Base-by-base conservation (phyloP, 345 rosid species). In the thale cress (Arabidopsis thaliana) region DNA sequence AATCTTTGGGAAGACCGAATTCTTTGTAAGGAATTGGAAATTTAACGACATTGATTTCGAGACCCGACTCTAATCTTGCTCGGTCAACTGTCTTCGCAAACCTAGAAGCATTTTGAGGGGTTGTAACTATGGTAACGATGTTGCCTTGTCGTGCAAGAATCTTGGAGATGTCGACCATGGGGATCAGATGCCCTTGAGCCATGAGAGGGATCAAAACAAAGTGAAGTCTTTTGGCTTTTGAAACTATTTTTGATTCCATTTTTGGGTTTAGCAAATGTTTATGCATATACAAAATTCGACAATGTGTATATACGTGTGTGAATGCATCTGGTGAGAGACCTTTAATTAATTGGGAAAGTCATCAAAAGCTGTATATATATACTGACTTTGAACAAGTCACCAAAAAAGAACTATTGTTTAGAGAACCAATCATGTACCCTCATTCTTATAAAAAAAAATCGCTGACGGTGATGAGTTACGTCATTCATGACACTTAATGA, bases 151-250 rank as follows among this genome's bases (percentile, higher is more conserved):
- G 41, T 7, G 90, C 89, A 14, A 92, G 84, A 55, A 87, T 77
- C 50, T 74, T 78, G 7, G 89, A 91, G 76, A 90, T 85, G 73
- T 92, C 97, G 33, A 90, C 80, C 83, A 92, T 71, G 5, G 95
- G 96, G 56, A 93, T 88, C 75, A 85, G 85, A 80, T 90, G 96
- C 3, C 98, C 98, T 72, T 87, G 97, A 3, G 94, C 89, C 91
- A 88, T 80, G 42, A 93, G 84, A 2, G 94, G 98, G 71, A 90
- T 65, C 50, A 93, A 55, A 28, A 90, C 83, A 74, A 90, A 86
- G 82, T 92, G 96, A 76, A 84, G 84, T 12, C 69, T 73, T 55
- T 41, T 59, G 9, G 81, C 12, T 14, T 57, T 64, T 41, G 84
- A 78, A 42, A 72, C 80, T 80, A 82, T 68, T 24, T 23, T 59